phyloP scores from a whole-genome alignment of 192 early-diverging fungal species.

The Umbelopsis vinacea region DNA sequence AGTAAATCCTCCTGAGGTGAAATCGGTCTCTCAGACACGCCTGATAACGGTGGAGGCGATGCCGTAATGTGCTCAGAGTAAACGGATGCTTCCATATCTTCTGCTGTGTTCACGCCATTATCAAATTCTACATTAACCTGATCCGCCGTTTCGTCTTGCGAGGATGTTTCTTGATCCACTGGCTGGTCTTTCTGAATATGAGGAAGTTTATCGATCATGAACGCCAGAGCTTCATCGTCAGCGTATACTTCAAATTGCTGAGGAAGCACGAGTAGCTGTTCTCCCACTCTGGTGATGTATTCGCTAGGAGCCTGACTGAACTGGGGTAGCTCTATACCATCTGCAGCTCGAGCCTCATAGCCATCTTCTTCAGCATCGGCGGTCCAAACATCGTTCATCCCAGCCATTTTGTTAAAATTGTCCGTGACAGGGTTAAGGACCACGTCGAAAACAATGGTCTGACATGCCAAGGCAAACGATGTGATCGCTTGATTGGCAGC shows the following conservation, averaged over 20 bases:
- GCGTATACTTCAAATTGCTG: slow-evolving; percentile 70
- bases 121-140: slow-evolving; percentile 25
- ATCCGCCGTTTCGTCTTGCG: slow-evolving; percentile 4
- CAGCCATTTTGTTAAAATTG: not conserved
- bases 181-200: slow-evolving; percentile 35
- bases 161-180: not conserved
- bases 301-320: slow-evolving; percentile 70
- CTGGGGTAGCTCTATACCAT: slow-evolving; percentile 16
- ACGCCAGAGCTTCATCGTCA: slow-evolving; percentile 55
- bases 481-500: not conserved
- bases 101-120: slow-evolving; percentile 24
- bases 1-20: not conserved
- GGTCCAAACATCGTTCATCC: slow-evolving; percentile 19
- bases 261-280: slow-evolving; percentile 68
- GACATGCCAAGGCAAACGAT: slow-evolving; percentile 15
- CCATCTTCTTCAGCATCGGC: slow-evolving; percentile 14
- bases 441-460: slow-evolving; percentile 27
- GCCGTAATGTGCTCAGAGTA: slow-evolving; percentile 27
- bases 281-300: slow-evolving; percentile 72
- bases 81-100: slow-evolving; percentile 12
- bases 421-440: slow-evolving; percentile 23
- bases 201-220: slow-evolving; percentile 49
- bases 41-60: not conserved
- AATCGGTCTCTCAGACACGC: not conserved
- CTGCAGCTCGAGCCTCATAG: slow-evolving; percentile 9